A percentile compares a stretch with the other conserved stretches of the same genome.
These are phyloP conservation scores for Ilyonectria mors-panacis DNA, from an alignment of 2,329 filamentous ascomycete genomes.

Conservation along the genomic window DNA sequence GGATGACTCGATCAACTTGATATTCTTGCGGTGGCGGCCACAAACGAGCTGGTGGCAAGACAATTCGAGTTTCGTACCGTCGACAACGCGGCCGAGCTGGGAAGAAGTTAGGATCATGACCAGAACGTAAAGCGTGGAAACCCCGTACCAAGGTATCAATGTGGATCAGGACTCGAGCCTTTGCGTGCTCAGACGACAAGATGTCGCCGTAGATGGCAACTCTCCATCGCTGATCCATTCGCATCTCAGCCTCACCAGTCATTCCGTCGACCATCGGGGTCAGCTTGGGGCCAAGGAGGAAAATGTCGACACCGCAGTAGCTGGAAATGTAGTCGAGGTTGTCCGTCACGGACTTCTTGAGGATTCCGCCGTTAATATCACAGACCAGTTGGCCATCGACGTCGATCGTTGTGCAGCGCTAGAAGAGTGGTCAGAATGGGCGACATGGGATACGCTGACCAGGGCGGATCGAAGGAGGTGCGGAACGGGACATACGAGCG, in stretches of 20 bases:
- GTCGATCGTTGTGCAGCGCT: slow-evolving; percentile 95
- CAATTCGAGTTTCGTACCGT: slow-evolving; percentile 85
- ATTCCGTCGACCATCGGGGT: slow-evolving; percentile 82
- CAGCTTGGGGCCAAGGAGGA: slow-evolving; percentile 91
- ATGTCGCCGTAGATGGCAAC: slow-evolving; percentile 96
- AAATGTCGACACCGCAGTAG: slow-evolving; percentile 96
- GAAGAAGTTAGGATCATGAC: slow-evolving; percentile 32
- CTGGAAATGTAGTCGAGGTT: slow-evolving; percentile 89
- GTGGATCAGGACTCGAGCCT: slow-evolving; percentile 95
- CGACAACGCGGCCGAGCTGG: slow-evolving; percentile 81
- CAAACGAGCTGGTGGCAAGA: slow-evolving; percentile 93
- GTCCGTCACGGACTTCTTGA: slow-evolving; percentile 83
- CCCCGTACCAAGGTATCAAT: slow-evolving; percentile 88
- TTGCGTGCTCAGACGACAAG: slow-evolving; percentile 95
- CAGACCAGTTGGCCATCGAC: slow-evolving; percentile 93
- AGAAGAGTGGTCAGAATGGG: slow-evolving; percentile 39
- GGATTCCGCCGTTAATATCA: slow-evolving; percentile 75
- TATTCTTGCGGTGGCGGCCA: slow-evolving; percentile 94
- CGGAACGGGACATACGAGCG: slow-evolving; percentile 77
- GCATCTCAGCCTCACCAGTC: slow-evolving; percentile 85
- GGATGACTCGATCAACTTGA: slow-evolving; percentile 96
- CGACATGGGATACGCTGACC: background rate
- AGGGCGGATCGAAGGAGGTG: background rate
- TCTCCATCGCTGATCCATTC: slow-evolving; percentile 90
- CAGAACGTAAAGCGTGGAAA: slow-evolving; percentile 1